phyloP scores from a whole-genome alignment of 805 yeast genomes.

The Clavispora santaluciae region DNA sequence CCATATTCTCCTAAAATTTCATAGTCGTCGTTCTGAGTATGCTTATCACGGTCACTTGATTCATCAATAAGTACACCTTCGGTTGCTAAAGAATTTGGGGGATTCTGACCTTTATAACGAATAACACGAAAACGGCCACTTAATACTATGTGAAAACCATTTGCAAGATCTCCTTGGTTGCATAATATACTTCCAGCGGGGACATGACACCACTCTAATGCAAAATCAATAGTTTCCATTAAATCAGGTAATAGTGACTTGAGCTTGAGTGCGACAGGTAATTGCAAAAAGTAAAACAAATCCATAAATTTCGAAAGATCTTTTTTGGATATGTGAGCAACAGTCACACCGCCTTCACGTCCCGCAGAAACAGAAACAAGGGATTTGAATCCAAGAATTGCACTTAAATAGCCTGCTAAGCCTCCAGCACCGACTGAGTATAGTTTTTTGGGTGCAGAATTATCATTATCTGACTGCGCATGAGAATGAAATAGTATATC shows the following conservation, averaged over 20 bases:
- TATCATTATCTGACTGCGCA: conserved; percentile 1
- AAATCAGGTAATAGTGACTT: conserved; percentile 63
- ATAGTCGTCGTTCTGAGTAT: conserved; percentile 17
- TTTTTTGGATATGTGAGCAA: conserved; percentile 63
- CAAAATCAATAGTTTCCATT: conserved; percentile 76
- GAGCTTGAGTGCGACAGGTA: conserved; percentile 72
- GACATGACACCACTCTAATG: conserved; percentile 90
- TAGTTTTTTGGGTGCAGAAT: conserved; percentile 27
- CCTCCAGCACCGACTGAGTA: conserved; percentile 72
- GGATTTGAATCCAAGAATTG: conserved; percentile 74
- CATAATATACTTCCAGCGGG: conserved; percentile 81
- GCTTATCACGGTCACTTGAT: conserved; percentile 8
- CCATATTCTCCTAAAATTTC: conserved; percentile 72
- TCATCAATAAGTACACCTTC: conserved; percentile 26
- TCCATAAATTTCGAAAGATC: conserved; percentile 66
- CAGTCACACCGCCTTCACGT: conserved; percentile 50
- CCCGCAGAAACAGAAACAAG: conserved; percentile 66
- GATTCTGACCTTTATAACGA: conserved; percentile 20
- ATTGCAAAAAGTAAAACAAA: conserved; percentile 66
- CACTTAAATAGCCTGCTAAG: conserved; percentile 80
- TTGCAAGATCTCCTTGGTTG: conserved; percentile 80
- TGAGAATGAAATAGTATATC: conserved; percentile 39
- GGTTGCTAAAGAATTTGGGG: too few species aligned
- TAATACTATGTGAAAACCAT: conserved; percentile 83
- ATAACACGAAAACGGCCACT: conserved; percentile 83